Percentiles rank a stretch among this genome's conserved stretches.
Evolutionary conservation across 345 rosid genomes (phyloP).

Genomic region (Populus deltoides): DNA sequence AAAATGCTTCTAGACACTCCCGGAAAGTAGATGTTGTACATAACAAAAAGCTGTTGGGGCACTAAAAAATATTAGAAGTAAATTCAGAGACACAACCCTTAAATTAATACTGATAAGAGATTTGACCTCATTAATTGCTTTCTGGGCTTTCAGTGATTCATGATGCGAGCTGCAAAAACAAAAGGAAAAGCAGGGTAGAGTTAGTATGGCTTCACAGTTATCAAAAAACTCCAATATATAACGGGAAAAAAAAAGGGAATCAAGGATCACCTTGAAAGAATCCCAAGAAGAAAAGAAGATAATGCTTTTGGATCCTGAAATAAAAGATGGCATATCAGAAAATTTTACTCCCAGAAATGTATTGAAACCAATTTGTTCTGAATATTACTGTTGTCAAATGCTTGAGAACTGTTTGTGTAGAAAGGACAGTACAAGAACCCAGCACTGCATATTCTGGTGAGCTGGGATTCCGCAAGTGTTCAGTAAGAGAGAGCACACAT

Average conservation of each 20-base stretch:
- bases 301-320: conserved; percentile 83
- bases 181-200: conserved; percentile 9
- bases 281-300: conserved; percentile 71
- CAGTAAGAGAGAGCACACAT: conserved; percentile 69
- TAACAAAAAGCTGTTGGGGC: conserved; percentile 85
- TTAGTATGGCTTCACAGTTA: not conserved
- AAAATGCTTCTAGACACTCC: conserved; percentile 83
- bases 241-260: not conserved
- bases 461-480: conserved; percentile 56
- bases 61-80: conserved; percentile 17
- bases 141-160: conserved; percentile 88
- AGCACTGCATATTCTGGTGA: conserved; percentile 75
- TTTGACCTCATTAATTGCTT: conserved; percentile 87
- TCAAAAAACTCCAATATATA: not conserved
- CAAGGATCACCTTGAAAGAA: conserved; percentile 73
- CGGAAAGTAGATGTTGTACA: conserved; percentile 86
- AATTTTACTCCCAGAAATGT: conserved; percentile 15
- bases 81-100: conserved; percentile 1
- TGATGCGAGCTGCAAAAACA: conserved; percentile 76
- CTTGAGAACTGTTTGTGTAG: conserved; percentile 90
- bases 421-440: conserved; percentile 90
- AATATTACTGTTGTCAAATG: conserved; percentile 78
- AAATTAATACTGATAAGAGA: conserved; percentile 18
- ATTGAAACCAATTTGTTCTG: conserved; percentile 20
- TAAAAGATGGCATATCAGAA: conserved; percentile 35